Conservation (phyloP, 2,329 filamentous ascomycete species). For the Colletotrichum plurivorum region DNA sequence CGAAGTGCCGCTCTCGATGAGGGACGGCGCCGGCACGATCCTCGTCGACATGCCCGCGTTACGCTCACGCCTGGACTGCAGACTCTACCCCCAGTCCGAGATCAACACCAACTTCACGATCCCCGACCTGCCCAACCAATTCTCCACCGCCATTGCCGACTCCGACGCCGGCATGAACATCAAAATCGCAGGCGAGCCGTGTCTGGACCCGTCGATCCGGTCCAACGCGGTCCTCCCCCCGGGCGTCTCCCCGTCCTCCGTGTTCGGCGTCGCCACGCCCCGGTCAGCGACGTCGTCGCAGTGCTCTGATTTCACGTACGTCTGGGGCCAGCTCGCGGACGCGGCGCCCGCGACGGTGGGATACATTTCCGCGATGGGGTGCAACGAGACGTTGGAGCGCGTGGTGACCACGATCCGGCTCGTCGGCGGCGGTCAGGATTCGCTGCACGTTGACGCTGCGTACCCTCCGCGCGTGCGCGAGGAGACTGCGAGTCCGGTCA, state of each 20-base stretch:
- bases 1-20: slow-evolving; percentile 27
- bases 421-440: slow-evolving; percentile 36
- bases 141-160: neutral
- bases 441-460: slow-evolving; percentile 46
- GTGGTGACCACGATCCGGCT: slow-evolving; percentile 45
- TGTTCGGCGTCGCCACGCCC: slow-evolving; percentile 44
- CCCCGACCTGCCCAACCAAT: slow-evolving; percentile 27
- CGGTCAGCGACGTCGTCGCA: slow-evolving; percentile 42
- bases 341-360: slow-evolving; percentile 46
- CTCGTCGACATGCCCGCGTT: slow-evolving; percentile 48
- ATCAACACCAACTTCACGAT: slow-evolving; percentile 45
- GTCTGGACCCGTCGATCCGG: slow-evolving; percentile 35
- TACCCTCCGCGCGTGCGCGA: slow-evolving; percentile 48
- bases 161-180: slow-evolving; percentile 35
- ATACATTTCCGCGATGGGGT: slow-evolving; percentile 51
- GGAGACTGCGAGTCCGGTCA: slow-evolving; percentile 40
- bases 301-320: slow-evolving; percentile 51
- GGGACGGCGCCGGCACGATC: slow-evolving; percentile 37
- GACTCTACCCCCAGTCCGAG: slow-evolving; percentile 42
- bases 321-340: slow-evolving; percentile 51
- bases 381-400: slow-evolving; percentile 55
- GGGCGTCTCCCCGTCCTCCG: slow-evolving; percentile 29
- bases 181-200: slow-evolving; percentile 42
- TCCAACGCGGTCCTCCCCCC: slow-evolving; percentile 43
- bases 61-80: slow-evolving; percentile 49